A percentile compares a stretch with the other conserved stretches of the same genome.
Evolutionary conservation across 2,329 filamentous ascomycete genomes (phyloP).

Genomic region (Curvularia verruculosa): DNA sequence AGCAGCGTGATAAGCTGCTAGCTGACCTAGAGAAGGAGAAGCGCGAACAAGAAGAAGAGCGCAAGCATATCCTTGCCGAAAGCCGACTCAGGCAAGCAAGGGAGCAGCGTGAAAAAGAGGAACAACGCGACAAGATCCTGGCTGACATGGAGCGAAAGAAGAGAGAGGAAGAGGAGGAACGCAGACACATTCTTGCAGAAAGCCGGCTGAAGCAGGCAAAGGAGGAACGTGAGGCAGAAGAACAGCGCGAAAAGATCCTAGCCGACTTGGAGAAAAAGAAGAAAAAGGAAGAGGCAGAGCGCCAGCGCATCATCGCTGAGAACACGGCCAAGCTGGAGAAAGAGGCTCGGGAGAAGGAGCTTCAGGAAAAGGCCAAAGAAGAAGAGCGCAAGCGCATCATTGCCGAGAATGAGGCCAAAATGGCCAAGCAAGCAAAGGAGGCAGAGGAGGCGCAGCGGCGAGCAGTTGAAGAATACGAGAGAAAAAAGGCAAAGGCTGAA

Average conservation of each 20-base stretch:
- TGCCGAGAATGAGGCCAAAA: constrained; percentile 41
- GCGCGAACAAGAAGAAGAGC: constrained; percentile 35
- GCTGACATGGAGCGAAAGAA: constrained; percentile 50
- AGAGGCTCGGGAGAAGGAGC: constrained; percentile 34
- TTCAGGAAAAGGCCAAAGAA: constrained; percentile 18
- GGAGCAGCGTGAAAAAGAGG: constrained; percentile 36
- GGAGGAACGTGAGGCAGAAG: constrained; percentile 17
- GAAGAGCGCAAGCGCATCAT: constrained; percentile 39
- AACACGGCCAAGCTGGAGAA: constrained; percentile 40
- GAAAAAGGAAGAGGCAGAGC: constrained; percentile 37
- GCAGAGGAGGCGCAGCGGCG: constrained; percentile 40
- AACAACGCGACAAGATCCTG: constrained; percentile 34
- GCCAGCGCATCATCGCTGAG: constrained; percentile 39
- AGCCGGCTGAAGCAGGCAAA: constrained; percentile 24
- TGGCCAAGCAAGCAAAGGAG: constrained; percentile 38
- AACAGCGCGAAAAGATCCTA: constrained; percentile 29
- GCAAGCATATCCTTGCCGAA: constrained; percentile 40
- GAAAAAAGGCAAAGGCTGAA: constrained; percentile 43
- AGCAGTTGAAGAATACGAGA: constrained; percentile 45
- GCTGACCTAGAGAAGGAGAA: constrained; percentile 37
- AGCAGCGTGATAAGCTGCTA: constrained; percentile 35
- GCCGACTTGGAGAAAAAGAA: constrained; percentile 24
- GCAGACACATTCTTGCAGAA: constrained; percentile 38
- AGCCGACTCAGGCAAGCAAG: constrained; percentile 35
- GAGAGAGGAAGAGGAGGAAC: constrained; percentile 41